phyloP scores from a whole-genome alignment of 805 yeast genomes.

The Blastobotrys terrestris region DNA sequence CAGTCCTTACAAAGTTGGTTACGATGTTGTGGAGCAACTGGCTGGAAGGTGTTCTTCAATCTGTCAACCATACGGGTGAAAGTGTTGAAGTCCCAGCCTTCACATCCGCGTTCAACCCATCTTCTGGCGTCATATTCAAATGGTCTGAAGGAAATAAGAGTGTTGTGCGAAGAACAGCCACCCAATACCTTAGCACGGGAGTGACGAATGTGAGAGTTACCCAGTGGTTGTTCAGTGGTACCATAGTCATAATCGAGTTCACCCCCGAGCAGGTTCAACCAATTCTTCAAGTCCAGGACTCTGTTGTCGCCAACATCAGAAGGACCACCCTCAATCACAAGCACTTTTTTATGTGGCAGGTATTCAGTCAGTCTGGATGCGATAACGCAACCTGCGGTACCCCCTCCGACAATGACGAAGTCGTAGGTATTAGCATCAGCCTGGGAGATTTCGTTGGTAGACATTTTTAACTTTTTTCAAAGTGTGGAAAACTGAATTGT shows the following conservation, averaged over 20 bases:
- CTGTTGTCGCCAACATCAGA: conserved; percentile 19
- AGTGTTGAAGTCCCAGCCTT: conserved; percentile 4
- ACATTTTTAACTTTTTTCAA: no score
- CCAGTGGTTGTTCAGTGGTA: conserved; percentile 2
- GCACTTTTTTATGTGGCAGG: conserved; percentile 23
- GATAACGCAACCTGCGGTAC: conserved; percentile 31
- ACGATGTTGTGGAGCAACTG: conserved; percentile 2
- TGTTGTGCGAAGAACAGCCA: conserved; percentile 31
- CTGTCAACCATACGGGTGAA: background rate
- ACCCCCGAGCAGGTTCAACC: conserved; percentile 1
- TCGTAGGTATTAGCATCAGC: conserved; percentile 11
- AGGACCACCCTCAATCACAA: conserved; percentile 29
- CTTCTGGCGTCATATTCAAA: background rate
- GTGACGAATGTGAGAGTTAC: conserved; percentile 13
- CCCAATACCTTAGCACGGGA: conserved; percentile 32
- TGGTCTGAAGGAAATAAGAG: conserved; percentile 28
- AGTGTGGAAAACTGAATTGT: background rate
- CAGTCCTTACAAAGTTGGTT: conserved; percentile 3
- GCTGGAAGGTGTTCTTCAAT: background rate
- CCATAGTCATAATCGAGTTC: conserved; percentile 3
- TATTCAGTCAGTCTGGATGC: conserved; percentile 31
- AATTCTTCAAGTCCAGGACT: background rate
- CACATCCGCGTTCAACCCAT: conserved; percentile 1
- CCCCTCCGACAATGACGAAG: conserved; percentile 28
- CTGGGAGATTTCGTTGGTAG: background rate